Evolutionary conservation across 805 yeast genomes (phyloP).

Genomic region (Kuraishia cidri): DNA sequence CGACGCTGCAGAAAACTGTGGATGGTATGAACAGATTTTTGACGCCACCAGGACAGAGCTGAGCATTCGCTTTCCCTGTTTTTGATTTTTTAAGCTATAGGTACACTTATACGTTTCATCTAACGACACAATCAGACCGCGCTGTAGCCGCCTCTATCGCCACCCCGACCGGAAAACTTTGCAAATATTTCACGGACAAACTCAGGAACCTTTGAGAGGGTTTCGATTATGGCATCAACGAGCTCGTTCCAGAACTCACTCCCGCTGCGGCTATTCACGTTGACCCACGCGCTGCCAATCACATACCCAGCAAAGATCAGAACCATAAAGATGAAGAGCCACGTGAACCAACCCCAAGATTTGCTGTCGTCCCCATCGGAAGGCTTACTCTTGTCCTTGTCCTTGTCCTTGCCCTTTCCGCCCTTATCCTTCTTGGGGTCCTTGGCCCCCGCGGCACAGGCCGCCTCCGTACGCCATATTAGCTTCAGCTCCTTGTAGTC

Average conservation of each 20-base stretch:
- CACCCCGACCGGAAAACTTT: conserved; percentile 52
- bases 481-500: conserved; percentile 22
- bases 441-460: conserved; percentile 21
- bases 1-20: conserved; percentile 68
- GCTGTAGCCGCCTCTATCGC: conserved; percentile 81
- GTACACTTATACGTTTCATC: conserved; percentile 3
- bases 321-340: conserved; percentile 70
- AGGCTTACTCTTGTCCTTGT: conserved; percentile 15
- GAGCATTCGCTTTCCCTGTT: too few relatives aligned
- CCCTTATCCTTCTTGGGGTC: conserved; percentile 17
- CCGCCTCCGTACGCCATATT: conserved; percentile 24
- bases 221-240: conserved; percentile 54
- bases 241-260: conserved; percentile 69
- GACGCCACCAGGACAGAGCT: conserved; percentile 1
- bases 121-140: conserved; percentile 51
- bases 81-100: too few relatives aligned
- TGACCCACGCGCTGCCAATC: conserved; percentile 68
- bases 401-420: conserved; percentile 17
- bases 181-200: conserved; percentile 60
- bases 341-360: conserved; percentile 78
- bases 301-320: conserved; percentile 64
- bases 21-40: conserved; percentile 47
- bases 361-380: conserved; percentile 24
- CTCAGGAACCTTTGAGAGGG: conserved; percentile 51
- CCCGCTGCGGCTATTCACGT: conserved; percentile 62